Evolutionary conservation across 2,329 filamentous ascomycete species (phyloP), one percentile per base, ranked within the genome.

Genomic region (Geoglossum cookeanum): DNA sequence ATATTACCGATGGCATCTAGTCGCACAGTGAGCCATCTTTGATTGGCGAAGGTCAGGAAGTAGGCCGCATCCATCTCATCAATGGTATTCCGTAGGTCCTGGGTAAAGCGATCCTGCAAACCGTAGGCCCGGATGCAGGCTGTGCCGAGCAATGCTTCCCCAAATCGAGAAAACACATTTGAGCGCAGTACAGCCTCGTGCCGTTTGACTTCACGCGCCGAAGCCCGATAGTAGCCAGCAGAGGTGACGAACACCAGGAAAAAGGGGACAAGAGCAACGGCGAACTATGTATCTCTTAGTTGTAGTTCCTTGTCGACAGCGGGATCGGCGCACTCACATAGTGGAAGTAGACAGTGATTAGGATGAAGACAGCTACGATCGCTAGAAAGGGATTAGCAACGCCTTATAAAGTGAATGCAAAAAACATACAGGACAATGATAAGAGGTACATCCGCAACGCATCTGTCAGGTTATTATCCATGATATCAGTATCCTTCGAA

Each of bases 281-380:
- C 79, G 64, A 94, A 95, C 69, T 70, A 4, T 27, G 56, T 35
- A 57, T 49, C n/a, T n/a, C 27, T 57, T 37, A 57, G 53, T 82
- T 87, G 68, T 95, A 95, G 71, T 97, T 92, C 88, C 96, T 92
- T 58, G 92, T 87, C 65, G 96, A 88, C 44, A 97, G 86, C 65
- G 97, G 91, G 63, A 91, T 85, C 35, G 88, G 33, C 4, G n/a
- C n/a, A 57, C 68, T 65, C 59, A 70, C 69, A 70, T 88, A 96
- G 71, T 92, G 82, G 72, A 94, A 97, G 72, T 85, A 96, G n/a
- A 87, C 84, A 64, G 97, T 92, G 71, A 95, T 94, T 62, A 97
- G 76, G 47, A 83, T 80, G 66, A 96, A 94, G 37, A 95, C 86
- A 4, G 85, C 83, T 1, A 83, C 73, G 62, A 95, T 89, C 77